phyloP scores from a whole-genome alignment of 345 rosid species.

The Sisymbrium altissimum region DNA sequence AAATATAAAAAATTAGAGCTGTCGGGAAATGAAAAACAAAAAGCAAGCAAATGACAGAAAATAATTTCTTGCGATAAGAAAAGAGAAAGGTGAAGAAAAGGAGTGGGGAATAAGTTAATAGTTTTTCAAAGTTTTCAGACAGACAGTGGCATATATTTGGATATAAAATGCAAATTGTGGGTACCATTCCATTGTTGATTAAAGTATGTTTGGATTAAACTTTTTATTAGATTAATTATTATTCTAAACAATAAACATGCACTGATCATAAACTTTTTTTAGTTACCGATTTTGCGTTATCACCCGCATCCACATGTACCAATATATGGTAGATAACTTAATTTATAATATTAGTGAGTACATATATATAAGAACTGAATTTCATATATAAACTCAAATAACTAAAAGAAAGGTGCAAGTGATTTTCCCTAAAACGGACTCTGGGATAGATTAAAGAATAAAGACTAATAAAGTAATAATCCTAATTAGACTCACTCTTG shows the following conservation, averaged over 20 bases:
- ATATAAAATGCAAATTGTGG: slow-evolving; percentile 16
- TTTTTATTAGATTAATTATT: neutral
- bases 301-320: neutral
- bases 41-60: slow-evolving; percentile 29
- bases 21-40: slow-evolving; percentile 38
- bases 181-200: neutral
- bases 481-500: no score
- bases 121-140: neutral
- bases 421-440: neutral
- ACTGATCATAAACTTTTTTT: no score
- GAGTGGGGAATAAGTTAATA: neutral
- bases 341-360: neutral
- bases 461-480: no score
- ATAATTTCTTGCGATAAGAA: slow-evolving; percentile 13
- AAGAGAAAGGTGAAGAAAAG: slow-evolving; percentile 24
- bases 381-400: neutral
- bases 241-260: neutral
- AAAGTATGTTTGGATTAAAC: neutral
- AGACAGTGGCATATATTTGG: slow-evolving; percentile 13
- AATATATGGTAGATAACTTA: neutral
- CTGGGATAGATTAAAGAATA: neutral
- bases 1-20: slow-evolving; percentile 20
- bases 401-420: neutral
- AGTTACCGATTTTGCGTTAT: neutral
- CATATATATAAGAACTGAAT: neutral